These are phyloP conservation scores for Aspergillus kassunensis DNA, from an alignment of 495 filamentous ascomycete genomes.

Conservation along the genomic window DNA sequence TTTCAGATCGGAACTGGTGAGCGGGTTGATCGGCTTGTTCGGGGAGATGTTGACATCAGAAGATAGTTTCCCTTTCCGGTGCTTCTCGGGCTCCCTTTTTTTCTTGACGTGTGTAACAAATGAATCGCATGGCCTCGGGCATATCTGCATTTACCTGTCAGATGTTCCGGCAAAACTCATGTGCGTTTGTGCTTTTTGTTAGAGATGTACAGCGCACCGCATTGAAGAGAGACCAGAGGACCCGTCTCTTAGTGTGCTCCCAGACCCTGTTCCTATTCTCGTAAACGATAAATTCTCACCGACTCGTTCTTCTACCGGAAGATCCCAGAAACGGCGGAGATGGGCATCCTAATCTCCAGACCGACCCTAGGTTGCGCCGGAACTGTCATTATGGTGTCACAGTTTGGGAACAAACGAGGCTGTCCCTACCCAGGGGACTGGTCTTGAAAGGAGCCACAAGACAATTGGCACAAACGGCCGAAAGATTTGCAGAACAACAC, in stretches of 20 bases:
- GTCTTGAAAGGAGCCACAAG: slow-evolving; percentile 19
- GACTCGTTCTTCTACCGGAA: slow-evolving; percentile 6
- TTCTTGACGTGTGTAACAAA: slow-evolving; percentile 18
- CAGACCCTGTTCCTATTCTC: neutral
- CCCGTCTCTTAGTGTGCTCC: neutral
- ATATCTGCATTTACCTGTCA: slow-evolving; percentile 18
- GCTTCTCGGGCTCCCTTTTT: slow-evolving; percentile 9
- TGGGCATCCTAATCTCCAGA: slow-evolving; percentile 12
- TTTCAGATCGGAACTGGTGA: neutral
- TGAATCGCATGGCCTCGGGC: slow-evolving; percentile 21
- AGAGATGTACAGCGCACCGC: slow-evolving; percentile 15
- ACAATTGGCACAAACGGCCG: slow-evolving; percentile 21
- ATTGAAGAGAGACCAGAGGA: neutral
- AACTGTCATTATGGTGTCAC: slow-evolving; percentile 24
- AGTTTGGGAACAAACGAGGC: slow-evolving; percentile 18
- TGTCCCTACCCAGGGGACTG: slow-evolving; percentile 14
- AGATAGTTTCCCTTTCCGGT: neutral
- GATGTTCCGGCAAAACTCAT: slow-evolving; percentile 15
- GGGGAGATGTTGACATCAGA: slow-evolving; percentile 2
- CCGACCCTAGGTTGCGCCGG: slow-evolving; percentile 19
- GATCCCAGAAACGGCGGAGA: slow-evolving; percentile 11
- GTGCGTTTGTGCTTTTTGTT: slow-evolving; percentile 17
- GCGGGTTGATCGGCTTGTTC: neutral
- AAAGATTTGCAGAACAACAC: slow-evolving; percentile 13
- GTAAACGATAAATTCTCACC: slow-evolving; percentile 14